Conservation (phyloP, 805 yeast genomes). For the Ogataea henricii region DNA sequence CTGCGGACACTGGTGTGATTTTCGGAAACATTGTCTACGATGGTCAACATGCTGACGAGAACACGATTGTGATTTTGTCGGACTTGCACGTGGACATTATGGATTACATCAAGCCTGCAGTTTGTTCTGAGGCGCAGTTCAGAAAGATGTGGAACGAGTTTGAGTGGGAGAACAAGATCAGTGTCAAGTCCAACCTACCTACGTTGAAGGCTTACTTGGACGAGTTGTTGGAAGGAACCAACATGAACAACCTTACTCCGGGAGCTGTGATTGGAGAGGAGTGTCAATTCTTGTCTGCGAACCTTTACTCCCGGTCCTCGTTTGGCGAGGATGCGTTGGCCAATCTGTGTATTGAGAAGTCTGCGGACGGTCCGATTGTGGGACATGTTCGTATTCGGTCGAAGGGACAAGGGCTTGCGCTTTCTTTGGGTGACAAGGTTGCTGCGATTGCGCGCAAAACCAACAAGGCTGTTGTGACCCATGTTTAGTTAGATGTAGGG, state of each 20-base stretch:
- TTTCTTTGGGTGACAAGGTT: conserved; percentile 91
- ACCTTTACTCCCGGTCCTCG: conserved; percentile 85
- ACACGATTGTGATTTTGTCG: conserved; percentile 85
- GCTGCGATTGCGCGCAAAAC: conserved; percentile 74
- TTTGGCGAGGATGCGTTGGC: conserved; percentile 99
- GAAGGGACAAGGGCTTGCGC: conserved; percentile 96
- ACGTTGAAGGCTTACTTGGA: conserved; percentile 78
- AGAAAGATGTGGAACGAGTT: conserved; percentile 99
- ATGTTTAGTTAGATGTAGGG: conserved; percentile 19
- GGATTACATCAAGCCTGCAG: conserved; percentile 97
- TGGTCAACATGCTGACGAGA: conserved; percentile 90
- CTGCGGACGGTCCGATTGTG: conserved; percentile 68
- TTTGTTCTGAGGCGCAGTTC: conserved; percentile 84
- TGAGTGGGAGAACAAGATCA: conserved; percentile 98
- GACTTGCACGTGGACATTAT: conserved; percentile 95
- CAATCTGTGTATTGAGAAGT: conserved; percentile 88
- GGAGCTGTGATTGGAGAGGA: conserved; percentile 88
- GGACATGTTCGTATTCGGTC: conserved; percentile 97
- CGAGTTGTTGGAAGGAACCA: conserved; percentile 76
- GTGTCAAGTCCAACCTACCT: conserved; percentile 68
- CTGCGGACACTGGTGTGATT: conserved; percentile 97
- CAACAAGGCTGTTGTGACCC: conserved; percentile 36
- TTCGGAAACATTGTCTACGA: conserved; percentile 97
- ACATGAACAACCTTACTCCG: conserved; percentile 92
- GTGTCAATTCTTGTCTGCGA: conserved; percentile 91